phyloP scores from a whole-genome alignment of 2,329 filamentous ascomycete species.

The Hypomyces perniciosus region DNA sequence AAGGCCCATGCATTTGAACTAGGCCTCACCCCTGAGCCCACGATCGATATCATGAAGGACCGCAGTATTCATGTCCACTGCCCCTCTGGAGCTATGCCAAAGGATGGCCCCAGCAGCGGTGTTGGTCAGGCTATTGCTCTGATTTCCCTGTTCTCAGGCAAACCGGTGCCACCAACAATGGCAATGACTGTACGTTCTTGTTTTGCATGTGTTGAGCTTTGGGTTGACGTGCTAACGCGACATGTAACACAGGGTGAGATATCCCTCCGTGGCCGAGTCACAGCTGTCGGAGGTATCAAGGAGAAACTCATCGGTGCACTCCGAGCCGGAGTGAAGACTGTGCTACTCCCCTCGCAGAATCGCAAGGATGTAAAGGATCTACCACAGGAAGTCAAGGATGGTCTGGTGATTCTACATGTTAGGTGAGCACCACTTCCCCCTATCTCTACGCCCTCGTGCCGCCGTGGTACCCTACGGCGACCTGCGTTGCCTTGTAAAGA shows the following conservation, averaged over 20 bases:
- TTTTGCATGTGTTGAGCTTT: conserved; percentile 18
- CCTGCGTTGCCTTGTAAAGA: background rate
- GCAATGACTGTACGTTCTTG: conserved; percentile 73
- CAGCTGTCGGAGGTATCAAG: conserved; percentile 95
- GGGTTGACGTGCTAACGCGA: conserved; percentile 20
- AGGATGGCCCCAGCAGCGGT: conserved; percentile 82
- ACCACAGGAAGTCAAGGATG: conserved; percentile 80
- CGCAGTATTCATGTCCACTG: conserved; percentile 95
- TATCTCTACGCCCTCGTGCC: conserved; percentile 4
- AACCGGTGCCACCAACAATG: conserved; percentile 80
- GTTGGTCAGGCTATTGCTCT: conserved; percentile 91
- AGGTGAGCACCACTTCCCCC: conserved; percentile 45
- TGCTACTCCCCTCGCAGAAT: conserved; percentile 81
- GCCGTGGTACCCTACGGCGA: background rate
- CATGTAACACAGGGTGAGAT: conserved; percentile 51
- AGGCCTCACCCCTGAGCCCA: conserved; percentile 71
- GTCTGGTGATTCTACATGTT: conserved; percentile 83
- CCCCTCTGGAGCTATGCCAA: conserved; percentile 88
- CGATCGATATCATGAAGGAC: conserved; percentile 92
- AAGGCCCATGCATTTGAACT: conserved; percentile 92
- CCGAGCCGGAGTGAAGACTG: conserved; percentile 89
- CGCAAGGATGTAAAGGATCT: conserved; percentile 88
- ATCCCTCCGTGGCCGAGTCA: conserved; percentile 79
- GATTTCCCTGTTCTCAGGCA: conserved; percentile 81
- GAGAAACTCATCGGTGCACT: conserved; percentile 96